These are phyloP conservation scores for Zymoseptoria brevis DNA, from an alignment of 2,329 filamentous ascomycete species.

Conservation along the genomic window DNA sequence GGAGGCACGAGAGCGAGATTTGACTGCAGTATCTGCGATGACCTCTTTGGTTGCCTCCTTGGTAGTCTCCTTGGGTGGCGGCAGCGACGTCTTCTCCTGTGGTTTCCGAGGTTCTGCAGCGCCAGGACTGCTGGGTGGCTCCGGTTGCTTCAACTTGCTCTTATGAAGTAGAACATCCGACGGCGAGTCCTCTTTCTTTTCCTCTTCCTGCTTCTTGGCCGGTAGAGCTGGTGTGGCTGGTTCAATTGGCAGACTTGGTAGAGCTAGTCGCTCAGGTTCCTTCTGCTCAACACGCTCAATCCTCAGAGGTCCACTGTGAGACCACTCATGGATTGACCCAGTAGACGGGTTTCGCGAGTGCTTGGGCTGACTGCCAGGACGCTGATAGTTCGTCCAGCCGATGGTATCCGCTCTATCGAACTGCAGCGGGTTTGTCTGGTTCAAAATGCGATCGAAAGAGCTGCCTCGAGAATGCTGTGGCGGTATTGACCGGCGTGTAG, in stretches of 20 bases:
- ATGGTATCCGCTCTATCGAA: neutral
- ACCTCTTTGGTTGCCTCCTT: neutral
- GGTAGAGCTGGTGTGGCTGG: neutral
- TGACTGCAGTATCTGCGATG: neutral
- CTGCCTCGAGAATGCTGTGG: constrained; percentile 2
- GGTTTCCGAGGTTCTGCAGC: constrained; percentile 8
- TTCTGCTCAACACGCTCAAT: constrained; percentile 12
- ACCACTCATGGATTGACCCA: constrained; percentile 10
- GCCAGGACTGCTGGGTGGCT: constrained; percentile 12
- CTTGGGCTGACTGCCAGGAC: constrained; percentile 2
- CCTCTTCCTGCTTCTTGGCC: neutral
- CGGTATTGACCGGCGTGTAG: neutral
- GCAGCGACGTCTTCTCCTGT: neutral
- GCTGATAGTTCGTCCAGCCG: constrained; percentile 11
- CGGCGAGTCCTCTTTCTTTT: neutral
- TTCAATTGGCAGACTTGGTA: neutral
- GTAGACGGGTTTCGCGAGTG: neutral
- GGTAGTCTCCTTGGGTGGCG: neutral
- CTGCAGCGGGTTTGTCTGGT: neutral
- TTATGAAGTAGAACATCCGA: neutral
- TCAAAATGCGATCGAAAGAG: neutral
- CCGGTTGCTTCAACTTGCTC: neutral
- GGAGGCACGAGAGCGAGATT: constrained; percentile 14
- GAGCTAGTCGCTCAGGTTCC: neutral
- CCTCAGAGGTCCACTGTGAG: constrained; percentile 10